Evolutionary conservation across 345 rosid species (phyloP), one percentile per base, ranked within the genome.

Genomic region (Salix brachista): DNA sequence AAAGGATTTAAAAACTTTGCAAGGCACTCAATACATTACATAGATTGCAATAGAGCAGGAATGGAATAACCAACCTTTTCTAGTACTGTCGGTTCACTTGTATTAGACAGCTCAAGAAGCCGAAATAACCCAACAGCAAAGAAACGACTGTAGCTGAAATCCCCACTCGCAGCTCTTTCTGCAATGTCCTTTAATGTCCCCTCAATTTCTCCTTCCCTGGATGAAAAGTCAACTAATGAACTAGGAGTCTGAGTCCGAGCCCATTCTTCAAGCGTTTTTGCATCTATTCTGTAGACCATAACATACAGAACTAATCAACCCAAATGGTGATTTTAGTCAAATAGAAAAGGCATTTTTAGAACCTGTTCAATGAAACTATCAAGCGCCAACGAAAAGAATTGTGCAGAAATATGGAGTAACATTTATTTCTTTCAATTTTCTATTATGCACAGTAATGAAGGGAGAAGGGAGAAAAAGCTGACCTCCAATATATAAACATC

Each of bases 111-210:
- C 89, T 96, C 99, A 60, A 96, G 97, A 85, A 96, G 90, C 80
- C 99, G 98, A 79, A 96, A 93, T 52, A 96, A 84, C 26, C 99
- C 99, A 72, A 96, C 87, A 17, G 98, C 99, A 81, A 96, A 93
- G 94, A 96, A 93, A 79, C 99, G 94, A 80, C 99, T 93, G 84
- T 96, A 96, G 87, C 94, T 91, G 84, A 96, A 96, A 52, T 89
- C 86, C 71, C 90, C 94, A 73, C 79, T 76, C 39, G 85, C 85
- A 41, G 97, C 94, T 89, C 97, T 91, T 76, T 80, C 96, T 16
- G 97, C 89, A 75, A 95, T 91, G 82, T 87, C 94, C 87, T 92
- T 93, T 5, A 96, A 78, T 69, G 88, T 60, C 26, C 83, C 86
- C 82, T 96, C 99, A 75, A 93, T 86, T 81, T 96, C 95, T 79